A percentile compares a stretch with the other conserved stretches of the same genome.
Evolutionary conservation across 495 filamentous ascomycete species (phyloP).

Genomic region (Hamigera avellanea): DNA sequence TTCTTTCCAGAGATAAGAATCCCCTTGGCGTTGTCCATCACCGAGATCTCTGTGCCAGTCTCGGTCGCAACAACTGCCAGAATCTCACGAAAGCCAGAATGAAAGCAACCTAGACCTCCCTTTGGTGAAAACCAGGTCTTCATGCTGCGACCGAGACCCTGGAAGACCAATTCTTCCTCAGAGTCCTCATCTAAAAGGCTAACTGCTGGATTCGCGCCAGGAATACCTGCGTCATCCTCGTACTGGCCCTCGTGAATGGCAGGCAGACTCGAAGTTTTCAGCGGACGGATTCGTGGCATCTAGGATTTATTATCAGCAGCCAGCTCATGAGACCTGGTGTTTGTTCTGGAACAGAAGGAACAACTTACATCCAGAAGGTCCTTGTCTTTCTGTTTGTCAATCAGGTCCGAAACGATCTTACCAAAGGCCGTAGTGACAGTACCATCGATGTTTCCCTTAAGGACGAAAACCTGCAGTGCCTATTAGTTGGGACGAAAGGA

Average conservation of each 20-base stretch:
- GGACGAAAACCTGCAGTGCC: conserved; percentile 5
- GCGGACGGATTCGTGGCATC: conserved; percentile 9
- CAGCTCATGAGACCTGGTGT: background rate
- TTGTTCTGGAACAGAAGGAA: background rate
- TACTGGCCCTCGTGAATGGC: conserved; percentile 2
- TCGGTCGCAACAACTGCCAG: conserved; percentile 6
- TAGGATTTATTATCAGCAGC: conserved; percentile 1
- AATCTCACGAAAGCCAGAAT: conserved; percentile 3
- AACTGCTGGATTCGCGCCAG: background rate
- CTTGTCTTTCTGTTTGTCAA: conserved; percentile 12
- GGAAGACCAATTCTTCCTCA: conserved; percentile 5
- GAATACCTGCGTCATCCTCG: background rate
- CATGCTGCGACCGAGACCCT: conserved; percentile 1
- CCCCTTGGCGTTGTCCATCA: conserved; percentile 7
- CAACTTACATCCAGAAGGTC: conserved; percentile 16
- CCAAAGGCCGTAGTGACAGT: background rate
- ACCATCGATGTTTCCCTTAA: conserved; percentile 8
- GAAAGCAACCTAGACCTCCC: conserved; percentile 11
- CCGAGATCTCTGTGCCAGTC: conserved; percentile 13
- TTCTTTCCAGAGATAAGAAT: conserved; percentile 12
- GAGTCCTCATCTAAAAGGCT: conserved; percentile 7
- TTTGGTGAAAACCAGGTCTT: conserved; percentile 10
- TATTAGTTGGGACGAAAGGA: background rate
- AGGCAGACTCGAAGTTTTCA: conserved; percentile 5
- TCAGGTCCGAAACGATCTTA: conserved; percentile 5